phyloP scores from a whole-genome alignment of 2,329 filamentous ascomycete genomes.

The Claviceps africana region DNA sequence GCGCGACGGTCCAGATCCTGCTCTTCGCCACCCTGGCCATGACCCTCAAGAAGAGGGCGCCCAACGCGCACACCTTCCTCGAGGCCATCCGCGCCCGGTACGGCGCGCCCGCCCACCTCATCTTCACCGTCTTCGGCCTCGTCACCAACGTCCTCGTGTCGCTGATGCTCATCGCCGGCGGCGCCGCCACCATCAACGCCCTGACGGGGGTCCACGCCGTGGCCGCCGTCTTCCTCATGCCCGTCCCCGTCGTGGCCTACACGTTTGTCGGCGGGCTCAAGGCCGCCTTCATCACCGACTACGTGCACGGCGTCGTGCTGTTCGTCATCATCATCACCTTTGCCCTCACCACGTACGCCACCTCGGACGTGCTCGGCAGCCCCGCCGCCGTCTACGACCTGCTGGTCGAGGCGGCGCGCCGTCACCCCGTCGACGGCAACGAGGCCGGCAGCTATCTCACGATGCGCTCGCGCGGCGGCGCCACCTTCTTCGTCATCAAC shows the following conservation, averaged over 20 bases:
- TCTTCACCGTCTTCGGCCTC: conserved; percentile 70
- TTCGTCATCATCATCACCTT: conserved; percentile 79
- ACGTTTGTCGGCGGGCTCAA: conserved; percentile 71
- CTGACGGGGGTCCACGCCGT: conserved; percentile 41
- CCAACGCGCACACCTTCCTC: conserved; percentile 75
- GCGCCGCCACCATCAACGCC: conserved; percentile 41
- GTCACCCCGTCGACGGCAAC: conserved; percentile 69
- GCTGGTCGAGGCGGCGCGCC: conserved; percentile 50
- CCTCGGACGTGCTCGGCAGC: conserved; percentile 56
- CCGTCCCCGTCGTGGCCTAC: conserved; percentile 44
- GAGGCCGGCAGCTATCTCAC: conserved; percentile 71
- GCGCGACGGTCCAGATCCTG: conserved; percentile 77
- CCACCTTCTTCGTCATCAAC: conserved; percentile 85
- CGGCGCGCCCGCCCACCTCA: conserved; percentile 54
- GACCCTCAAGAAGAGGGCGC: conserved; percentile 72
- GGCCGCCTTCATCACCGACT: conserved; percentile 75
- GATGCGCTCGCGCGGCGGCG: conserved; percentile 58
- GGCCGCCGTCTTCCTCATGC: conserved; percentile 44
- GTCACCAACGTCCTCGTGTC: conserved; percentile 81
- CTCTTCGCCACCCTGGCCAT: conserved; percentile 85
- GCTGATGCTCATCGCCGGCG: conserved; percentile 77
- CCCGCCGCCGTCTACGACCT: conserved; percentile 67
- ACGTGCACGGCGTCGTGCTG: conserved; percentile 73
- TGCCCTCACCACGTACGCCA: conserved; percentile 67
- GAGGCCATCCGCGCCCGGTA: conserved; percentile 75